Percentiles rank a stretch among this genome's conserved stretches.
Evolutionary conservation across 805 yeast genomes (phyloP).

Genomic region (Yarrowia sp.): DNA sequence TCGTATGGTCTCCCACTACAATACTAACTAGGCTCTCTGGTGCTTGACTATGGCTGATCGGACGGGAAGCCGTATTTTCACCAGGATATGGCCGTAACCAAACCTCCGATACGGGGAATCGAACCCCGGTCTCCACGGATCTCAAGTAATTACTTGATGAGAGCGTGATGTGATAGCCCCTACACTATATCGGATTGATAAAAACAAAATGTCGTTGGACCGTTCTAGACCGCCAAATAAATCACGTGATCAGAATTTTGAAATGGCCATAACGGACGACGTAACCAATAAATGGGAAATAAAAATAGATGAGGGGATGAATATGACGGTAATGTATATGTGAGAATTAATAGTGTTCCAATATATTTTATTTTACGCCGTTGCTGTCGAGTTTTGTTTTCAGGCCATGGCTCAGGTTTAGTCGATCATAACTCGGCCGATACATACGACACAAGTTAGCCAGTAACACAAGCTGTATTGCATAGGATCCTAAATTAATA

Average conservation of each 20-base stretch:
- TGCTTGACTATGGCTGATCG: slow-evolving; percentile 25
- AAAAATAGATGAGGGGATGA: not conserved
- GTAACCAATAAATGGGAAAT: not conserved
- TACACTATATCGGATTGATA: slow-evolving; percentile 20
- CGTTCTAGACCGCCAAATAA: not conserved
- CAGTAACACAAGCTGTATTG: too few species aligned
- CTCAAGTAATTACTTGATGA: not conserved
- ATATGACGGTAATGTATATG: not conserved
- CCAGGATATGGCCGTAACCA: slow-evolving; percentile 25
- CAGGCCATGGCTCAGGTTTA: too few species aligned
- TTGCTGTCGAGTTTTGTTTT: too few species aligned
- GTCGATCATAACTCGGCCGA: too few species aligned
- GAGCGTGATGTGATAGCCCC: slow-evolving; percentile 28
- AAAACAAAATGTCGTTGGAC: not conserved
- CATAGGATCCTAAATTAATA: too few species aligned
- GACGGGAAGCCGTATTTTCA: slow-evolving; percentile 25
- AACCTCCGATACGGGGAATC: slow-evolving; percentile 27
- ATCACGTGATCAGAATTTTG: not conserved
- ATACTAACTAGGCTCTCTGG: slow-evolving; percentile 24
- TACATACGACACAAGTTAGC: too few species aligned
- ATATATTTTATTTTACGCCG: too few species aligned
- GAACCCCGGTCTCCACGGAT: slow-evolving; percentile 27
- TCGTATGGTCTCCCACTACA: slow-evolving; percentile 26
- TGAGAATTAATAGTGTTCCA: too few species aligned
- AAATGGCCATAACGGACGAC: not conserved